Evolutionary conservation across 306 rosid species (phyloP), one percentile per base, ranked within the genome.

Genomic region (Hippophae rhamnoides): DNA sequence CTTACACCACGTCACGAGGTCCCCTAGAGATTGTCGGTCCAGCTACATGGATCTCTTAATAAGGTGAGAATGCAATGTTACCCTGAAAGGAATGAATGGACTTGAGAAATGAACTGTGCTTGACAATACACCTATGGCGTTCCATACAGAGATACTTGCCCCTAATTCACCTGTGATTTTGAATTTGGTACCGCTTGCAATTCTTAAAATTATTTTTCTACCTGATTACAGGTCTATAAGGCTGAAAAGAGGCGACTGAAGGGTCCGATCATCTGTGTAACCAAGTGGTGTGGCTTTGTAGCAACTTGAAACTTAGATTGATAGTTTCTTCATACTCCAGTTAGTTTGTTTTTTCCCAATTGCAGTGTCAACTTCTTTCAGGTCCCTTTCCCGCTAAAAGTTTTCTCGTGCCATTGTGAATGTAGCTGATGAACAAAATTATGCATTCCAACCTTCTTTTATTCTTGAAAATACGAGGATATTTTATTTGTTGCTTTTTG

Each of bases 1-100:
- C 89, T 88, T 76, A 86, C 85, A 54, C 83, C 95, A 69, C 82
- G 64, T 71, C 83, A 86, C 83, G 84, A 84, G 95, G 82, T 77
- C 68, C 55, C 56, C 41, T 75, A 75, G 77, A 74, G 80, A 79
- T 78, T 68, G 70, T 73, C 62, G 85, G 89, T 79, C 90, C 86
- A 77, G 94, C 94, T 72, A 65, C 61, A 65, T 63, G 71, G 83
- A 78, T 79, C 73, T 70, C 69, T 73, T 69, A 53, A 64, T 54
- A 69, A 78, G 87, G 85, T 85, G 72, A 81, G 86, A 57, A 41
- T 31, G 38, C 23, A 18, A 18, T 18, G 23, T 18, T 18, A 18
- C 23, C 38, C 38, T 31, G 5, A 31, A 31, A 31, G 38, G 5
- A 31, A 31, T 31, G 38, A 31, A 4, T 31, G 38, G 38, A 31